Evolutionary conservation across 345 rosid species (phyloP), one percentile per base, ranked within the genome.

Genomic region (Pugionium cornutum): DNA sequence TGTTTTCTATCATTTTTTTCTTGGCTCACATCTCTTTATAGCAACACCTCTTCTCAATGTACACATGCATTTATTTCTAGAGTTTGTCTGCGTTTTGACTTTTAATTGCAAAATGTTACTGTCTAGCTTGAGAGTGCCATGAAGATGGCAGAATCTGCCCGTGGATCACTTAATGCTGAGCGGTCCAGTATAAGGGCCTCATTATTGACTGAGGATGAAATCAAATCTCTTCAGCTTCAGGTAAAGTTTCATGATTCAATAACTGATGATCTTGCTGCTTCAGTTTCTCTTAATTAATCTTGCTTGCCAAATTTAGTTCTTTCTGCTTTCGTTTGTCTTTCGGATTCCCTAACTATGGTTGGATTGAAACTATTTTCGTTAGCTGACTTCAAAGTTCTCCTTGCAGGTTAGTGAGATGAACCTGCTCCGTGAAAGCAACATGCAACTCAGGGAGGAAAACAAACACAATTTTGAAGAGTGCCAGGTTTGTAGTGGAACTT

Each of bases 381-480:
- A 33, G 58, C 58, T 69, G 48, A 62, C 59, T 57, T 69, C 7
- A 33, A 10, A 11, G 53, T 55, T 60, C 59, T 33, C 57, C 42
- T 65, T 73, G 59, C 82, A 94, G 99, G 86, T 88, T 56, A 80
- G 84, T 76, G 99, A 94, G 79, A 77, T 88, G 79, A 94, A 81
- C 77, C 77, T 90, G 68, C 89, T 94, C 70, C 97, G 96, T 39
- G 99, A 90, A 81, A 94, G 95, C 82, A 90, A 94, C 68, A 62
- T 86, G 79, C 99, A 94, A 71, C 89, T 94, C 57, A 86, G 96
- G 74, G 99, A 90, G 75, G 99, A 94, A 82, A 94, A 90, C 78
- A 94, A 83, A 77, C 86, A 94, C 79, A 94, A 88, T 83, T 90
- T 94, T 71, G 96, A 86, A 75, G 97, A 90, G 77, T 86, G 96